These are phyloP conservation scores for Meyerozyma carpophila DNA, from an alignment of 1,139 yeast genomes.

Conservation along the genomic window DNA sequence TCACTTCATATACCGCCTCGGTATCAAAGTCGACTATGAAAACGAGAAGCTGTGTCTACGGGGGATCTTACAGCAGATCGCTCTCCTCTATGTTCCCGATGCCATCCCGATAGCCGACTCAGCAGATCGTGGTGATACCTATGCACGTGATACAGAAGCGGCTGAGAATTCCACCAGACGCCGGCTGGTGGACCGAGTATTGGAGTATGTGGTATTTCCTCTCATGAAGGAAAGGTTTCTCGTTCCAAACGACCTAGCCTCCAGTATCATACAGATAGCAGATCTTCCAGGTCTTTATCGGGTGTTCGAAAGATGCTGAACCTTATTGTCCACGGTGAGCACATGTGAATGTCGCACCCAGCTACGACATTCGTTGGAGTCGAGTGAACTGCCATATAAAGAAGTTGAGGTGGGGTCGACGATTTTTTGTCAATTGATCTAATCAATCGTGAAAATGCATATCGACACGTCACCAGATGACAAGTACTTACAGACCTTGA, in stretches of 20 bases:
- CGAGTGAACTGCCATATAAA: not conserved
- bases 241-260: constrained; percentile 51
- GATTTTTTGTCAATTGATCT: not conserved
- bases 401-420: not conserved
- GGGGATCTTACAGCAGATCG: constrained; percentile 61
- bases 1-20: constrained; percentile 58
- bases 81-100: constrained; percentile 72
- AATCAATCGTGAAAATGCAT: constrained; percentile 11
- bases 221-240: constrained; percentile 56
- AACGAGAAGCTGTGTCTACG: constrained; percentile 64
- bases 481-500: constrained; percentile 21
- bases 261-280: constrained; percentile 77
- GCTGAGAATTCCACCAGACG: constrained; percentile 10
- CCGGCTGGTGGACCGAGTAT: constrained; percentile 19
- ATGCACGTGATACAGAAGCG: constrained; percentile 10
- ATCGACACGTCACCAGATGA: constrained; percentile 21
- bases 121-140: constrained; percentile 7
- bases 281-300: constrained; percentile 85
- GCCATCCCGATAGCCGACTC: constrained; percentile 26
- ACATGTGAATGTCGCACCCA: not conserved
- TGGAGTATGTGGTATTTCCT: constrained; percentile 67
- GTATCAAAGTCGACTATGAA: constrained; percentile 53
- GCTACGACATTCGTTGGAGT: not conserved
- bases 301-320: constrained; percentile 88
- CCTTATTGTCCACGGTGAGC: not conserved